Evolutionary conservation across 208 protist genomes (phyloP).

Genomic region (Acanthamoeba sp.): DNA sequence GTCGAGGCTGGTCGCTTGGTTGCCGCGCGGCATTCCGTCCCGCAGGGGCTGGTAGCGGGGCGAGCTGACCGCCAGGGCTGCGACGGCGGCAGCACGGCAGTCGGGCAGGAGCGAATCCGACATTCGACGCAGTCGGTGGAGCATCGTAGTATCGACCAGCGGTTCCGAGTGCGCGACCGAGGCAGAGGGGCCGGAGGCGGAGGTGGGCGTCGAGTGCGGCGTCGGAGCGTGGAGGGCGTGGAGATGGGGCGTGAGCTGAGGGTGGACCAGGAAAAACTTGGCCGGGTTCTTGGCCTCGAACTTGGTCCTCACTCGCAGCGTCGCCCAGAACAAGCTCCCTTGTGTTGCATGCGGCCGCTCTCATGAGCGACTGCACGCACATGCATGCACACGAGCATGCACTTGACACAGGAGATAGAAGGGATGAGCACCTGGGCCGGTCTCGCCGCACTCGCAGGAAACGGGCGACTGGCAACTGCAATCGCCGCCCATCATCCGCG

Average conservation of each 20-base stretch:
- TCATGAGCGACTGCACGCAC: background rate
- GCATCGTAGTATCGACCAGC: background rate
- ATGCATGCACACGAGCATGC: too few species aligned
- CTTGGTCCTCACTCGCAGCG: background rate
- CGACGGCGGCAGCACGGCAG: too few species aligned
- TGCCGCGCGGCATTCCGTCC: too few species aligned
- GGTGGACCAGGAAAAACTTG: conserved; percentile 54
- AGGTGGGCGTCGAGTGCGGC: background rate
- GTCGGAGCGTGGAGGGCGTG: background rate
- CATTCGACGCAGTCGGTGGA: background rate
- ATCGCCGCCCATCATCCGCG: conserved; percentile 47
- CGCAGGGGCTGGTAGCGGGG: too few species aligned
- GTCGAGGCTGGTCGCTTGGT: too few species aligned
- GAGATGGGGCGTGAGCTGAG: conserved; percentile 27
- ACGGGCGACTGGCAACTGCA: conserved; percentile 37
- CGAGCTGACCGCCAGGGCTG: too few species aligned
- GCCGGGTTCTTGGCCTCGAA: conserved; percentile 25
- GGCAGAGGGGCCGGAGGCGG: background rate
- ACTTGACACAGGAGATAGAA: background rate
- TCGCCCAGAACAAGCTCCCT: conserved; percentile 38
- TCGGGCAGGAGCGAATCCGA: background rate
- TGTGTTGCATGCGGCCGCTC: background rate
- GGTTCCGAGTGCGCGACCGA: background rate
- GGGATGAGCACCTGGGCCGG: background rate
- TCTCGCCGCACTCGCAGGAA: background rate